These are phyloP conservation scores for Fraxinus quadrangulata DNA, from an alignment of 257 asterid species.

Conservation along the genomic window DNA sequence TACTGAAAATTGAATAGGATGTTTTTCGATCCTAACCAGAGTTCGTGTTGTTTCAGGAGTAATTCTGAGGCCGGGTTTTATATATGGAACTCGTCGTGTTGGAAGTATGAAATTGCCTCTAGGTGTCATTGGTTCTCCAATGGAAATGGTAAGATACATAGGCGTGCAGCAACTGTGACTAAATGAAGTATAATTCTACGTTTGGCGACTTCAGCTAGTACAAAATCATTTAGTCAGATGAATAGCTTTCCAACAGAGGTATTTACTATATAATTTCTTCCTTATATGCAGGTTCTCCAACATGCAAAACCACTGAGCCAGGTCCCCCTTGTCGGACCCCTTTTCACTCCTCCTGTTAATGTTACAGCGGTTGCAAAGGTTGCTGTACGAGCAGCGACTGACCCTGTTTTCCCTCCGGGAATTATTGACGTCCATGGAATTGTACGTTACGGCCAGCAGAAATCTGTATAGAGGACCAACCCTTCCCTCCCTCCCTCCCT, in stretches of 20 bases:
- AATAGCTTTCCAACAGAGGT: background rate
- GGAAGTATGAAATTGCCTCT: constrained; percentile 90
- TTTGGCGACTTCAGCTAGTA: background rate
- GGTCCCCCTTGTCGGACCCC: constrained; percentile 85
- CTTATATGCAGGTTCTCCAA: constrained; percentile 69
- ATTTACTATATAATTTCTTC: background rate
- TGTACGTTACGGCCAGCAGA: constrained; percentile 65
- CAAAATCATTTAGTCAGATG: background rate
- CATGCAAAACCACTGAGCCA: constrained; percentile 63
- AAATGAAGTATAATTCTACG: background rate
- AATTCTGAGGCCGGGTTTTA: constrained; percentile 92
- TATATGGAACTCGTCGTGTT: constrained; percentile 86
- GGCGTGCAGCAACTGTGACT: too few relatives aligned
- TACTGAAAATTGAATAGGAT: background rate
- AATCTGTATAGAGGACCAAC: constrained; percentile 27
- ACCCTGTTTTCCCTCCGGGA: constrained; percentile 93
- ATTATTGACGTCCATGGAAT: constrained; percentile 76
- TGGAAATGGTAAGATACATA: constrained; percentile 64
- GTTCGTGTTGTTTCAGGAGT: constrained; percentile 55
- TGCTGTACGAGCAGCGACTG: constrained; percentile 83
- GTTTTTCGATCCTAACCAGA: constrained; percentile 6
- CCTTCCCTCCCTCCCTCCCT: background rate
- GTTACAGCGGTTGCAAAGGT: constrained; percentile 84
- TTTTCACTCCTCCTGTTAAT: constrained; percentile 77
- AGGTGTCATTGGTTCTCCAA: constrained; percentile 83